These are phyloP conservation scores for Oenanthe javanica DNA, from an alignment of 140 eudicot species.

Conservation along the genomic window DNA sequence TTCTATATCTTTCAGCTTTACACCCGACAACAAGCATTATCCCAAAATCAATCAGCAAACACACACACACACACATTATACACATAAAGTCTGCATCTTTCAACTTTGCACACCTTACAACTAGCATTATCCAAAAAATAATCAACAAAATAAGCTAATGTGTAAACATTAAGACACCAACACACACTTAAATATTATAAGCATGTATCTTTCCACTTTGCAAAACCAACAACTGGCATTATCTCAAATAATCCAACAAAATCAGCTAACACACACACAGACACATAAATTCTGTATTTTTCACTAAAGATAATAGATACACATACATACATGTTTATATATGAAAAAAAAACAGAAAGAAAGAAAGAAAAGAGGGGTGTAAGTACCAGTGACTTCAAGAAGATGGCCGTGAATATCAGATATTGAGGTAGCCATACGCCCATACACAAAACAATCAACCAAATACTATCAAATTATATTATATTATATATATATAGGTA, in stretches of 20 bases:
- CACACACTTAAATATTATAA: background rate
- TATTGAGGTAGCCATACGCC: constrained; percentile 1
- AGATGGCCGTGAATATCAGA: constrained; percentile 8
- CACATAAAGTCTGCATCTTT: constrained; percentile 27
- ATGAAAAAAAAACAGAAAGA: background rate
- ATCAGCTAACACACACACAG: background rate
- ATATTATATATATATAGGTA: background rate
- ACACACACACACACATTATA: no score
- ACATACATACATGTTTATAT: background rate
- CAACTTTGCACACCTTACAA: constrained; percentile 33
- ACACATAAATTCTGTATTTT: background rate
- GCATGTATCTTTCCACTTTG: constrained; percentile 33
- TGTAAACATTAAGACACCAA: background rate
- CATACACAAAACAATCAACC: background rate
- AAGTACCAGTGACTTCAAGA: constrained; percentile 12
- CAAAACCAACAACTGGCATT: constrained; percentile 30
- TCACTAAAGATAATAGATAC: no score
- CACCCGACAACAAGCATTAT: constrained; percentile 31
- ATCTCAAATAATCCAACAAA: background rate
- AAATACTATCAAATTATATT: background rate
- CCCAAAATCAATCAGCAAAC: background rate
- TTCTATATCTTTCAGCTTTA: constrained; percentile 38
- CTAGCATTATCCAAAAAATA: constrained; percentile 12
- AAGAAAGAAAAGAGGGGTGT: background rate
- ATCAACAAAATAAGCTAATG: background rate